A percentile compares a stretch with the other conserved stretches of the same genome.
Evolutionary conservation across 805 yeast genomes (phyloP).

Genomic region (Metschnikowia lachancei): DNA sequence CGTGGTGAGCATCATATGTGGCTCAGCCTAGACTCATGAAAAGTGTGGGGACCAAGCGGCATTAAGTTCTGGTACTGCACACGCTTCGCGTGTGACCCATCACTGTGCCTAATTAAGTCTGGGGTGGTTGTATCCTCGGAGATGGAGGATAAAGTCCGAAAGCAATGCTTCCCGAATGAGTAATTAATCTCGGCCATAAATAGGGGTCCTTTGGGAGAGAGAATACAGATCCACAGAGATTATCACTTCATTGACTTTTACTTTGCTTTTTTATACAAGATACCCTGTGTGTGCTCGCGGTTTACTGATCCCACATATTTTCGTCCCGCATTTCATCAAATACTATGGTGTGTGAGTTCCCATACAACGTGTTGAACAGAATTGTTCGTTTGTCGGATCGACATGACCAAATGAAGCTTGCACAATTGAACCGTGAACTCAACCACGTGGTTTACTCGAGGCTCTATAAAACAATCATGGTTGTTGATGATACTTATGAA

Average conservation of each 20-base stretch:
- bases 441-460: conserved; percentile 13
- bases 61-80: conserved; percentile 3
- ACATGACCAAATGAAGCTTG: conserved; percentile 11
- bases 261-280: not conserved
- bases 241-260: not conserved
- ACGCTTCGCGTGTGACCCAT: not conserved
- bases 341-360: conserved; percentile 10
- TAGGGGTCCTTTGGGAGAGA: too few species aligned
- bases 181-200: too few species aligned
- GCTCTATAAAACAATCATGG: conserved; percentile 18
- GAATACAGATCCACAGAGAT: too few species aligned
- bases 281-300: too few species aligned
- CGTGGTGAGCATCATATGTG: conserved; percentile 41
- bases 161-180: not conserved
- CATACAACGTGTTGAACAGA: conserved; percentile 15
- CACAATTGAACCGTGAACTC: conserved; percentile 13
- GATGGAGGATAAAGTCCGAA: conserved; percentile 8
- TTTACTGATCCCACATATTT: not conserved
- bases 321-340: not conserved
- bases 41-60: conserved; percentile 10
- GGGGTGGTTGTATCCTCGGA: not conserved
- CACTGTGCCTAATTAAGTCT: not conserved
- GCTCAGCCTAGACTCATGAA: conserved; percentile 6
- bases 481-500: conserved; percentile 16
- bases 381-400: conserved; percentile 10